Conservation (phyloP, 768 basidiomycete species). For the Boletus rubropictus region DNA sequence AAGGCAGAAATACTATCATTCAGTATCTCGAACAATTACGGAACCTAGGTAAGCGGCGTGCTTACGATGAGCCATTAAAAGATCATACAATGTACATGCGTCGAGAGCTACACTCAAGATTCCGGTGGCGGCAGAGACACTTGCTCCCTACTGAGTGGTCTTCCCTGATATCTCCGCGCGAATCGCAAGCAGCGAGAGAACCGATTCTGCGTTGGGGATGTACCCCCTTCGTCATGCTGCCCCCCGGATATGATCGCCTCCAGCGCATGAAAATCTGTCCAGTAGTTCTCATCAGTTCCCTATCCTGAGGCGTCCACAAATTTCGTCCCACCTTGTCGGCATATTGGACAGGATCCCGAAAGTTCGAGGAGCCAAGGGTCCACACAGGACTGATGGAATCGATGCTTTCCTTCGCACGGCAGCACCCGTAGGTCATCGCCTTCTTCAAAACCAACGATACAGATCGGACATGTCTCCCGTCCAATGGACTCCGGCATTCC, state of each 20-base stretch:
- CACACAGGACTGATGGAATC: conserved; percentile 86
- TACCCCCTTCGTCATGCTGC: conserved; percentile 13
- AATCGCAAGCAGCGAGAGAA: conserved; percentile 57
- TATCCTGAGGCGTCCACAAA: not conserved
- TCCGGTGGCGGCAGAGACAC: conserved; percentile 13
- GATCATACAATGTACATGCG: not conserved
- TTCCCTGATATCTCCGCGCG: conserved; percentile 44
- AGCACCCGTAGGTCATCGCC: conserved; percentile 88
- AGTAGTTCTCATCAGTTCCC: not conserved
- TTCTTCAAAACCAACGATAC: conserved; percentile 89
- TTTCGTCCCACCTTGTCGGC: conserved; percentile 66
- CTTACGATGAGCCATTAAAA: not conserved
- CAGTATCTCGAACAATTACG: too few relatives aligned
- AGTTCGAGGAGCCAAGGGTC: conserved; percentile 91
- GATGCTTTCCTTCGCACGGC: conserved; percentile 87
- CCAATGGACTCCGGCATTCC: conserved; percentile 64
- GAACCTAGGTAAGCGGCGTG: too few relatives aligned
- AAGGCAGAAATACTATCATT: too few relatives aligned
- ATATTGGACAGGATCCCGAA: conserved; percentile 87
- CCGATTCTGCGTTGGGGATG: conserved; percentile 32
- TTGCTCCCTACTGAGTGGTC: conserved; percentile 31
- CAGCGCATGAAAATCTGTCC: conserved; percentile 53
- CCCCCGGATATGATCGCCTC: conserved; percentile 49
- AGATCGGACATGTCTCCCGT: conserved; percentile 89
- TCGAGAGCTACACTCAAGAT: conserved; percentile 3